A percentile compares a stretch with the other conserved stretches of the same genome.
These are phyloP conservation scores for Thelonectria rubi DNA, from an alignment of 2,329 filamentous ascomycete genomes.

Conservation along the genomic window DNA sequence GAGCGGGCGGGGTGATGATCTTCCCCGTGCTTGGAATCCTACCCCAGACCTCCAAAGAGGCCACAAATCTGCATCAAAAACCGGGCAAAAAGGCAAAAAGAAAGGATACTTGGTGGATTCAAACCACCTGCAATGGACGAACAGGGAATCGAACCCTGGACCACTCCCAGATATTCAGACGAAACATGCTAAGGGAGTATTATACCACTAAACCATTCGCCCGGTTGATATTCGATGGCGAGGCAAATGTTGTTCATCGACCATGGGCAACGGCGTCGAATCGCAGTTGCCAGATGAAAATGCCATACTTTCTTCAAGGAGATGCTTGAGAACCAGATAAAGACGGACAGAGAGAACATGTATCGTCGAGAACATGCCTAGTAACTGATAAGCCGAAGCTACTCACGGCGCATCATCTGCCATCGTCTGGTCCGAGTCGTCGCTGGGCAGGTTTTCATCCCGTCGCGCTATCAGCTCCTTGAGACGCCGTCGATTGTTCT, in stretches of 20 bases:
- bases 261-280: neutral
- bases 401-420: slow-evolving; percentile 12
- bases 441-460: slow-evolving; percentile 58
- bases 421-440: slow-evolving; percentile 47
- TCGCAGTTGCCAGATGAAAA: too few relatives aligned
- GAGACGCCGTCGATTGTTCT: slow-evolving; percentile 55
- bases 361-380: too few relatives aligned
- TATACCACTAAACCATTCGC: slow-evolving; percentile 22
- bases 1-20: too few relatives aligned
- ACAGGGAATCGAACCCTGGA: slow-evolving; percentile 21
- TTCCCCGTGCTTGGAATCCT: too few relatives aligned
- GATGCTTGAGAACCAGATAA: too few relatives aligned
- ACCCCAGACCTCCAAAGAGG: neutral
- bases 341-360: too few relatives aligned
- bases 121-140: slow-evolving; percentile 11
- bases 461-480: slow-evolving; percentile 54
- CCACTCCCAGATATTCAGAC: slow-evolving; percentile 9
- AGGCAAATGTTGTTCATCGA: neutral
- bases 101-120: neutral
- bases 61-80: too few relatives aligned
- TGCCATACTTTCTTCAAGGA: neutral
- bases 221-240: neutral
- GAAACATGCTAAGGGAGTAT: slow-evolving; percentile 15
- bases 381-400: too few relatives aligned
- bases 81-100: neutral